Base-by-base conservation (phyloP, 108 stramenopile species). In the Nannochloropsis gaditana region DNA sequence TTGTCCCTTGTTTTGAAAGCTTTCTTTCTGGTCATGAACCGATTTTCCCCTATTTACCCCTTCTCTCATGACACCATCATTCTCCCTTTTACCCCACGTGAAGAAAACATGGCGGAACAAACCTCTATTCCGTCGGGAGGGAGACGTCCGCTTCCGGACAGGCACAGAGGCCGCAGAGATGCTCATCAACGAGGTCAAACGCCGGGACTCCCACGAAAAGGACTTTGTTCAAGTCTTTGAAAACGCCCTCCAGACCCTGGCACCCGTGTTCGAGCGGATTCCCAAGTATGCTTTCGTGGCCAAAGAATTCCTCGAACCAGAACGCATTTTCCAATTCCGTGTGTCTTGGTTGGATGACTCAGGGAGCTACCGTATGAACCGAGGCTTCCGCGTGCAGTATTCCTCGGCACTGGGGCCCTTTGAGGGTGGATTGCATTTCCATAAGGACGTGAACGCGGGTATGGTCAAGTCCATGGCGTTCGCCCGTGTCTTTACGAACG, bases 251-350 rank as follows among this genome's bases (percentile, higher is more conserved):
- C 91, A 92, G 50, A 93, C 92, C 45, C 89, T 98, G 11, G 94
- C 94, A 17, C 95, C 96, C 44, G 91, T 98, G 45, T 97, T 98
- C 86, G 97, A 98, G 84, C 92, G 97, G 17, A 96, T 94, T 85
- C 97, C 97, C 3, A 92, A 95, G 42, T 96, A 96, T 86, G 97
- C 97, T 41, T 98, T 96, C 90, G 93, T 95, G 11, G 96, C 96
- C 50, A 98, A 98, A 87, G 94, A 95, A 41, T 81, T 92, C 43
- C 43, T 92, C 47, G 92, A 92, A 82, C 91, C 92, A 15, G 92
- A 92, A 85, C 92, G 92, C 9, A 84, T 86, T 59, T 88, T 92
- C 59, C 90, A 90, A 42, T 92, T 92, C 87, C 91, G 92, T n/a
- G 92, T 92, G 85, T 85, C 91, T 9, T 92, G 92, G 92, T 84